Evolutionary conservation across 306 rosid genomes (phyloP), one percentile per base, ranked within the genome.

Genomic region (Quercus ilex): DNA sequence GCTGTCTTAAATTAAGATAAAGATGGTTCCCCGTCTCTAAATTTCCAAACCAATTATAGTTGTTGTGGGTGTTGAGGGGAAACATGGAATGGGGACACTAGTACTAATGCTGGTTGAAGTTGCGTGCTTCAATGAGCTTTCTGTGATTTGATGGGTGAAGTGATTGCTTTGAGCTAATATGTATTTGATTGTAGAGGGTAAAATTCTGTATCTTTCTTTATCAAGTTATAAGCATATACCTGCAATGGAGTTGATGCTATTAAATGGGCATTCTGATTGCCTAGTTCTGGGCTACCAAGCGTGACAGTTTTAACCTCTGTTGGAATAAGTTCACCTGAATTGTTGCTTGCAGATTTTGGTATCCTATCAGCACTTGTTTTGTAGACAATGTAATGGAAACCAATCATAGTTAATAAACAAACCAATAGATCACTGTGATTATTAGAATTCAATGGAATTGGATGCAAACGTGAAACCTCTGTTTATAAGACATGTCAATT

Each of bases 11-110:
- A 71, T 71, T 46, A 15, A 14, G 63, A 62, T 65, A 73, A 76
- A 77, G 58, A 9, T 33, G 65, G 55, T 80, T 20, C 77, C 55
- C 43, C 46, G 52, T 83, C 58, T 55, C 35, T 67, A 65, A 33
- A 38, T 74, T 76, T 65, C 53, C 5, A 60, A 28, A 12, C 69
- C 35, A 21, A 10, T 69, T 73, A 51, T 21, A 73, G 76, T 83
- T 65, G 80, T 77, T 83, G 81, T 20, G 9, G 79, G 74, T 67
- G 69, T 56, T 33, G 31, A 77, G 71, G 74, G 71, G 41, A 71
- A 80, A 79, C 81, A 63, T 60, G 28, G 75, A 60, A 49, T 72
- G 69, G 77, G 74, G 69, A 31, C 52, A 62, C 55, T 43, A n/a
- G 21, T 60, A 52, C 69, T 63, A 59, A 75, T 56, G 63, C 59